Percentiles rank a stretch among this genome's conserved stretches.
These are phyloP conservation scores for Blumeria graminis DNA, from an alignment of 2,329 filamentous ascomycete species.

Conservation along the genomic window DNA sequence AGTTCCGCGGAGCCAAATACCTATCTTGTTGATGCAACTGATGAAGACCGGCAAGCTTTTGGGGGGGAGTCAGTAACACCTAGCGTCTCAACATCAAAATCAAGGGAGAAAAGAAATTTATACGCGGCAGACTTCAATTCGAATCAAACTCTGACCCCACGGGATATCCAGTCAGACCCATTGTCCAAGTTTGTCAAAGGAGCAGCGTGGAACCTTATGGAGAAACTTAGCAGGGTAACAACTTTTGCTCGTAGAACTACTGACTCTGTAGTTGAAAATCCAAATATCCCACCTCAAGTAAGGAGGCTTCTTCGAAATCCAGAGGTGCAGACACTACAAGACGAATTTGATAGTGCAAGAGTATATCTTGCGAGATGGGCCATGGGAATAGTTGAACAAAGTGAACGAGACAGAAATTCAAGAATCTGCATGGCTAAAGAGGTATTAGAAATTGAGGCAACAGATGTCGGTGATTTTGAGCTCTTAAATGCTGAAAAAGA, in stretches of 20 bases:
- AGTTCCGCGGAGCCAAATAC: conserved; percentile 73
- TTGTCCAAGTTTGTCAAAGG: conserved; percentile 87
- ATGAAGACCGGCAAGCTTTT: conserved; percentile 67
- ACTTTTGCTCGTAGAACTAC: conserved; percentile 85
- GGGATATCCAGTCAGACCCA: conserved; percentile 66
- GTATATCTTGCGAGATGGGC: conserved; percentile 92
- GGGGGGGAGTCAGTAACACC: conserved; percentile 20
- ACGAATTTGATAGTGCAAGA: conserved; percentile 90
- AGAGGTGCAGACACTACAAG: conserved; percentile 82
- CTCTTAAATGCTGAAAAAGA: conserved; percentile 59
- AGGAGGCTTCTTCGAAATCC: conserved; percentile 66
- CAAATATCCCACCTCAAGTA: conserved; percentile 72
- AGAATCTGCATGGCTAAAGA: conserved; percentile 86
- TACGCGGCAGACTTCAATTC: conserved; percentile 12
- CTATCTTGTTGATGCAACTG: conserved; percentile 69
- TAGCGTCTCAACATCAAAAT: conserved; percentile 15
- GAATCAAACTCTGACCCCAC: conserved; percentile 3
- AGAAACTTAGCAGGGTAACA: conserved; percentile 91
- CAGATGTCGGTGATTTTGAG: conserved; percentile 87
- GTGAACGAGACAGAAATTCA: conserved; percentile 63
- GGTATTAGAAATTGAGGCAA: conserved; percentile 81
- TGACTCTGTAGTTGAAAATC: conserved; percentile 77
- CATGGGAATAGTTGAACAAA: conserved; percentile 96
- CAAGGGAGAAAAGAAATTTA: conserved; percentile 1
- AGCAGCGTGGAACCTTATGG: conserved; percentile 84